Percentiles rank a stretch among this genome's conserved stretches.
Evolutionary conservation across 176 grass and related monocot genomes (phyloP).

Genomic region (Phragmites australis): DNA sequence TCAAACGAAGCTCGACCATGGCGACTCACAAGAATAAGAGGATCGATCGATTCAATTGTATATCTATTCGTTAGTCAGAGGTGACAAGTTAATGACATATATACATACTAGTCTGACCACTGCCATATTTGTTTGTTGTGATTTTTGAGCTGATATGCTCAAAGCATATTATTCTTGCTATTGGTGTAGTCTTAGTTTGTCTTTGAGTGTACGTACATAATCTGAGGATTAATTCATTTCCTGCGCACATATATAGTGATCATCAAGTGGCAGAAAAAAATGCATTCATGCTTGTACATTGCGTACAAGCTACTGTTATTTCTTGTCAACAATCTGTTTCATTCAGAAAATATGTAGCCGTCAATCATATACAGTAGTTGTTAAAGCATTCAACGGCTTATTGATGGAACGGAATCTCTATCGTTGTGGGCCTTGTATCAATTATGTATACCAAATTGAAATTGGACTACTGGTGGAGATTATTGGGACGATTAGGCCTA

Average conservation of each 20-base stretch:
- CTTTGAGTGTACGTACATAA: slow-evolving; percentile 16
- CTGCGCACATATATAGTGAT: slow-evolving; percentile 17
- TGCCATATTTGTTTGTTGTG: slow-evolving; percentile 35
- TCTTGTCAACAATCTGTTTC: neutral
- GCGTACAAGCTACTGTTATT: neutral
- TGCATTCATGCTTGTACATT: neutral
- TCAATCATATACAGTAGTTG: neutral
- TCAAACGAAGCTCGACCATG: slow-evolving; percentile 39
- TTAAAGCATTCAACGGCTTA: slow-evolving; percentile 18
- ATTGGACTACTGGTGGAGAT: slow-evolving; percentile 34
- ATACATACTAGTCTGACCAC: slow-evolving; percentile 60
- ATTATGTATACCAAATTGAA: slow-evolving; percentile 47
- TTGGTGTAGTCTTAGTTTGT: slow-evolving; percentile 22
- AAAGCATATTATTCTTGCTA: slow-evolving; percentile 31
- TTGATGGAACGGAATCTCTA: slow-evolving; percentile 30
- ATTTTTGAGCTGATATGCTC: slow-evolving; percentile 51
- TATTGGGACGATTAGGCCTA: slow-evolving; percentile 40
- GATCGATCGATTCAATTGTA: slow-evolving; percentile 40
- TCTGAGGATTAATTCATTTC: slow-evolving; percentile 5
- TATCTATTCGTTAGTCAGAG: slow-evolving; percentile 56
- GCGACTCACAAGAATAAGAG: slow-evolving; percentile 49
- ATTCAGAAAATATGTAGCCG: neutral
- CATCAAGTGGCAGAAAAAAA: neutral
- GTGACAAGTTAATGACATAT: slow-evolving; percentile 51
- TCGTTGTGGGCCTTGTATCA: slow-evolving; percentile 42